Conservation (phyloP, 2,329 filamentous ascomycete genomes). For the Calonectria naviculata region DNA sequence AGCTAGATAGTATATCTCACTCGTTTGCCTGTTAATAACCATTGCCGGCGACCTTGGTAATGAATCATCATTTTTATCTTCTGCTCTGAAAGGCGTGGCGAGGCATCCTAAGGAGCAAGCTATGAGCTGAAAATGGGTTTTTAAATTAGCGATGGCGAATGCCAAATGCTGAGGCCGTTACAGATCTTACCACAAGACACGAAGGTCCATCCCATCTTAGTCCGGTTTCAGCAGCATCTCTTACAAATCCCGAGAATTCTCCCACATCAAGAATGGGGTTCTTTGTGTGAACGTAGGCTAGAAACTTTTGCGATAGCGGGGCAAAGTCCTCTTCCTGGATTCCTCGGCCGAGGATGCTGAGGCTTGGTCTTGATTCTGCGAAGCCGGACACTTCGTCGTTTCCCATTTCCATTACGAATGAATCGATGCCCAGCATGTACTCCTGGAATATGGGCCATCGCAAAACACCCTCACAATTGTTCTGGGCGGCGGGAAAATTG, state of each 20-base stretch:
- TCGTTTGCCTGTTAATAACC: constrained; percentile 20
- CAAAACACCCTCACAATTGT: constrained; percentile 18
- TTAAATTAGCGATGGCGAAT: neutral
- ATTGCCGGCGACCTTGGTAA: neutral
- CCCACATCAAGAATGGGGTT: constrained; percentile 24
- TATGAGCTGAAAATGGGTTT: constrained; percentile 19
- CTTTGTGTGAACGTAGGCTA: constrained; percentile 19
- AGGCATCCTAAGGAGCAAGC: constrained; percentile 35
- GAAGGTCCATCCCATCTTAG: constrained; percentile 39
- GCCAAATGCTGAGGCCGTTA: neutral
- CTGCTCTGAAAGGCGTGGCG: constrained; percentile 29
- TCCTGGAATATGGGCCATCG: constrained; percentile 18
- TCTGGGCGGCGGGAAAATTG: constrained; percentile 1
- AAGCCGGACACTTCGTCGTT: neutral
- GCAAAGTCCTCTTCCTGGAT: constrained; percentile 22
- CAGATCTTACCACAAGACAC: constrained; percentile 30
- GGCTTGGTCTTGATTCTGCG: neutral
- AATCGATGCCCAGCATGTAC: neutral
- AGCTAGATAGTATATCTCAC: constrained; percentile 35
- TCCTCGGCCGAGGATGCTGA: constrained; percentile 2
- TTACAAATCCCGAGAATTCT: constrained; percentile 8
- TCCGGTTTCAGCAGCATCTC: constrained; percentile 22
- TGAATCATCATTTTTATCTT: neutral
- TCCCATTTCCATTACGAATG: constrained; percentile 3
- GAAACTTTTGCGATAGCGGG: constrained; percentile 13